Percentiles rank a stretch among this genome's conserved stretches.
These are phyloP conservation scores for Furculomyces boomerangus DNA, from an alignment of 371 early-diverging fungal species.

Conservation along the genomic window DNA sequence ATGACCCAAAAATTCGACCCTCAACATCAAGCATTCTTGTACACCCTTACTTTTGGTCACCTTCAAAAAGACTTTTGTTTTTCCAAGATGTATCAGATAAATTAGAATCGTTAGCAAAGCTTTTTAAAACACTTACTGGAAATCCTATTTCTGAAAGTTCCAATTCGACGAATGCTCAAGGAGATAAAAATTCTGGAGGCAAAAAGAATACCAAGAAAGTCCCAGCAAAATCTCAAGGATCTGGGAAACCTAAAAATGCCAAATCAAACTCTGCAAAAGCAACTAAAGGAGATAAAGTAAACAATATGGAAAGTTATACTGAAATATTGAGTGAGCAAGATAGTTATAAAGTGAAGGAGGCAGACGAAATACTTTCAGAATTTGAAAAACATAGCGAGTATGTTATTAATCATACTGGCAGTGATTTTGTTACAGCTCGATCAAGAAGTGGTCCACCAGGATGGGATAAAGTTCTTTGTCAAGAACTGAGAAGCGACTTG, in stretches of 20 bases:
- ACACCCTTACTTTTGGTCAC: constrained; percentile 92
- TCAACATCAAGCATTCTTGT: constrained; percentile 47
- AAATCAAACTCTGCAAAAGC: no score
- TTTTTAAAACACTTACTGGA: constrained; percentile 17
- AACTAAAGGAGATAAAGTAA: no score
- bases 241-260: constrained; percentile 8
- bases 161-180: no score
- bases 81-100: constrained; percentile 89
- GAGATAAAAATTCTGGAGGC: no score
- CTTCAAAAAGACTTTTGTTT: constrained; percentile 62
- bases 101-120: constrained; percentile 62
- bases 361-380: constrained; percentile 12
- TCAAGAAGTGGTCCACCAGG: no score
- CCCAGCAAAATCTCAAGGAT: no score
- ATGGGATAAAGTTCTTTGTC: constrained; percentile 74
- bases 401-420: constrained; percentile 18
- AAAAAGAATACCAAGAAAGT: no score
- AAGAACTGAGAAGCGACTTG: constrained; percentile 46
- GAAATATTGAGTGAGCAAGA: neutral
- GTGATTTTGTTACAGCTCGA: no score
- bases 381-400: constrained; percentile 21
- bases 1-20: constrained; percentile 58
- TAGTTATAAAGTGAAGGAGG: neutral
- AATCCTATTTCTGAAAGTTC: no score
- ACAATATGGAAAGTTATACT: neutral